These are phyloP conservation scores for Ceratocystis diversiconidia DNA, from an alignment of 2,329 filamentous ascomycete genomes.

Conservation along the genomic window DNA sequence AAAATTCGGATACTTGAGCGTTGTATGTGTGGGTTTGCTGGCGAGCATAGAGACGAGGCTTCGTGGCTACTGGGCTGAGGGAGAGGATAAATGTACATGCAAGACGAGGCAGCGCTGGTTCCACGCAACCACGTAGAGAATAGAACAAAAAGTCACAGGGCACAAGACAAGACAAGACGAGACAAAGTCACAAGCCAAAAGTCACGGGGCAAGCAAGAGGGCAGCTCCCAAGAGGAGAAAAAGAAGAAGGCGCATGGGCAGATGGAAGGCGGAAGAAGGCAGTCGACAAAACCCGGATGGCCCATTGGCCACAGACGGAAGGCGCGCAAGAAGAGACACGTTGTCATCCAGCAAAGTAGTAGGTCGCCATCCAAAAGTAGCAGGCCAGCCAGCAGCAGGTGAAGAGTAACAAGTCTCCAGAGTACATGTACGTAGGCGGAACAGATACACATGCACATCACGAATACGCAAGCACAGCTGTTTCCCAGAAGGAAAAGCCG, in stretches of 20 bases:
- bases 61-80: neutral
- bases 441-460: too few species aligned
- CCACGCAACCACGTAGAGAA: too few species aligned
- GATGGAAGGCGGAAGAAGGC: neutral
- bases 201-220: neutral
- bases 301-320: neutral
- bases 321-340: neutral
- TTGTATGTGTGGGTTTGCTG: neutral
- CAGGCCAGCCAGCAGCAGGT: too few species aligned
- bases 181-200: neutral
- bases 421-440: too few species aligned
- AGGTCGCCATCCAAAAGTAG: too few species aligned
- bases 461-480: too few species aligned
- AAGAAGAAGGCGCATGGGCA: neutral
- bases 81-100: neutral
- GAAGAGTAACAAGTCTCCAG: too few species aligned
- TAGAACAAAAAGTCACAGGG: neutral
- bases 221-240: neutral
- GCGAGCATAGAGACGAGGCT: neutral
- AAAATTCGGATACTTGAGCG: neutral
- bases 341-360: too few species aligned
- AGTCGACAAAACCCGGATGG: neutral
- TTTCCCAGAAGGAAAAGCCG: neutral
- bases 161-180: neutral
- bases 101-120: too few species aligned